These are phyloP conservation scores for Suhomyces bolitotheri DNA, from an alignment of 1,139 yeast genomes.

Conservation along the genomic window DNA sequence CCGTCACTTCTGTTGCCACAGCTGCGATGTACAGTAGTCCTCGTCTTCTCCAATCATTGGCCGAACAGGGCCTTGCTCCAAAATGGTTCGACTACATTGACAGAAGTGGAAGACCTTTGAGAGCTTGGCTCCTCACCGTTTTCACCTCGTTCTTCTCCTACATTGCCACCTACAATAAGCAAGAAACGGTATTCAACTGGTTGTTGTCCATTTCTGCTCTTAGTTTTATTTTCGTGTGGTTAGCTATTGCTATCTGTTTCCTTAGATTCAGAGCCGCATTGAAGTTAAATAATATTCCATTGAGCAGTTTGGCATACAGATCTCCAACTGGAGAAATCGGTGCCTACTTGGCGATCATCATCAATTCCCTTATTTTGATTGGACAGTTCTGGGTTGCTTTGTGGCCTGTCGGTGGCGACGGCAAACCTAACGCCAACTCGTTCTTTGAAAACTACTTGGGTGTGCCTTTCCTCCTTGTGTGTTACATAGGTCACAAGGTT, in stretches of 20 bases:
- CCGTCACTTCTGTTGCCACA: conserved; percentile 31
- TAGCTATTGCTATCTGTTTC: conserved; percentile 24
- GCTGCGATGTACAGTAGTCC: conserved; percentile 31
- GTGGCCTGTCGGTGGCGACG: conserved; percentile 24
- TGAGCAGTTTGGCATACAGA: conserved; percentile 23
- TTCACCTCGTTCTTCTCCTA: conserved; percentile 24
- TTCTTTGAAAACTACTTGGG: conserved; percentile 29
- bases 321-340: conserved; percentile 27
- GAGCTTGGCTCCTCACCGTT: conserved; percentile 24
- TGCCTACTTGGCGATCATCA: conserved; percentile 22
- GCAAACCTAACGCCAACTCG: conserved; percentile 21
- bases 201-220: conserved; percentile 28
- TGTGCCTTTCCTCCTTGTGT: conserved; percentile 22
- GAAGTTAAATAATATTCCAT: conserved; percentile 21
- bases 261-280: conserved; percentile 29
- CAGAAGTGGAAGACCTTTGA: conserved; percentile 25
- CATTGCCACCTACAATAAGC: conserved; percentile 25
- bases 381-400: conserved; percentile 31
- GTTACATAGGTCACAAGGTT: conserved; percentile 27
- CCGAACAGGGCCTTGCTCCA: conserved; percentile 28
- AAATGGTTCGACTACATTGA: conserved; percentile 26
- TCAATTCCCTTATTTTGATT: conserved; percentile 23
- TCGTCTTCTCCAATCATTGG: conserved; percentile 26
- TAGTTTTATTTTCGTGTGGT: conserved; percentile 26
- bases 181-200: conserved; percentile 29